Evolutionary conservation across 129 eudicot genomes (phyloP).

Genomic region (Calendula officinalis): DNA sequence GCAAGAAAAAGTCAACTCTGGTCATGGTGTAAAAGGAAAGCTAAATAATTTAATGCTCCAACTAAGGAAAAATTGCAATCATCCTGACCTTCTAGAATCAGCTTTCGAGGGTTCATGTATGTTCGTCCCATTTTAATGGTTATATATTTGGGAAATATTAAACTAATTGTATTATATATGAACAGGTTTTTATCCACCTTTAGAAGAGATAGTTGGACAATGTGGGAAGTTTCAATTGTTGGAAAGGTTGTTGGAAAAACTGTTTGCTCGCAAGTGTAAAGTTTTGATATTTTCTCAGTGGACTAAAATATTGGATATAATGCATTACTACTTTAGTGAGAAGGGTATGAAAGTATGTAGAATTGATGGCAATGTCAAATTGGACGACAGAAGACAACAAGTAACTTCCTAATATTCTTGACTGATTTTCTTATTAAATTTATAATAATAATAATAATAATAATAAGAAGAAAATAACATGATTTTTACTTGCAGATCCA

Average conservation of each 20-base stretch:
- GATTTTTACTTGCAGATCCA: conserved; percentile 46
- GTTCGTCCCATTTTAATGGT: conserved; percentile 21
- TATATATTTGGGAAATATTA: background rate
- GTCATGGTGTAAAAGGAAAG: conserved; percentile 60
- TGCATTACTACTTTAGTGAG: conserved; percentile 88
- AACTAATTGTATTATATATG: background rate
- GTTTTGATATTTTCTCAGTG: conserved; percentile 93
- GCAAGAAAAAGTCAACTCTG: conserved; percentile 43
- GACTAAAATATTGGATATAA: conserved; percentile 86
- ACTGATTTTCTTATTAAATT: too few species aligned
- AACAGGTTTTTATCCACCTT: conserved; percentile 83
- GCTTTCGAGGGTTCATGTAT: conserved; percentile 84
- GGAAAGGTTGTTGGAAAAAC: conserved; percentile 62
- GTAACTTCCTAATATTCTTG: conserved; percentile 31
- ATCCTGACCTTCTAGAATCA: conserved; percentile 89
- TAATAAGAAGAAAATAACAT: background rate
- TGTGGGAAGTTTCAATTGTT: conserved; percentile 88
- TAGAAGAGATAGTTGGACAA: conserved; percentile 80
- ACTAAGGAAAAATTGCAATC: conserved; percentile 91
- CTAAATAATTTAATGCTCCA: conserved; percentile 82
- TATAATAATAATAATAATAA: too few species aligned
- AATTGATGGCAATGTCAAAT: conserved; percentile 86
- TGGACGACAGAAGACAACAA: conserved; percentile 79
- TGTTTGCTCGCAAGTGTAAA: conserved; percentile 78
- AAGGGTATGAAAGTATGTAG: conserved; percentile 76